These are phyloP conservation scores for Clarkia xantiana DNA, from an alignment of 345 rosid genomes.

Conservation along the genomic window DNA sequence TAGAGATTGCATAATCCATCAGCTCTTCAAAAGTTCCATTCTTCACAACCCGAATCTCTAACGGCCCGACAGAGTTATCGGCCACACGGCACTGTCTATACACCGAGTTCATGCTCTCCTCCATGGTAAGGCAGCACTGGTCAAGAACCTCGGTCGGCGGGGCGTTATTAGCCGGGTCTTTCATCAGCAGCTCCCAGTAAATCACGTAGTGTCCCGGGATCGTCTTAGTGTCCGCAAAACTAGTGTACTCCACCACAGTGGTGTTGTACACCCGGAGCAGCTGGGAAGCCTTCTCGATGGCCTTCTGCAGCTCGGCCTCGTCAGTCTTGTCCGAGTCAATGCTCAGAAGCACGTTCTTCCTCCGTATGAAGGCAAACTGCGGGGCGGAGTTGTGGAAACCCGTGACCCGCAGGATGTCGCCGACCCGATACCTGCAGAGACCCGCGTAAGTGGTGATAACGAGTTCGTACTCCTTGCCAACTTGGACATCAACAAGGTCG, in stretches of 20 bases:
- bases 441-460: slow-evolving; percentile 31
- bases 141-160: slow-evolving; percentile 13
- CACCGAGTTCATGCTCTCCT: slow-evolving; percentile 25
- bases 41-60: slow-evolving; percentile 28
- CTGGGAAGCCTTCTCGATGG: slow-evolving; percentile 18
- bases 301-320: slow-evolving; percentile 26
- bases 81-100: slow-evolving; percentile 29
- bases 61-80: slow-evolving; percentile 25
- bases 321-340: slow-evolving; percentile 31
- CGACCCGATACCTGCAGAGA: slow-evolving; percentile 24
- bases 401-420: slow-evolving; percentile 23
- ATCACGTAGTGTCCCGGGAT: slow-evolving; percentile 33
- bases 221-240: slow-evolving; percentile 22
- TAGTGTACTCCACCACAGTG: slow-evolving; percentile 29
- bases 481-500: slow-evolving; percentile 21
- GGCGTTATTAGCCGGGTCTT: slow-evolving; percentile 12
- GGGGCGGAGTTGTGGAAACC: slow-evolving; percentile 31
- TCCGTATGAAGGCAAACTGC: slow-evolving; percentile 21
- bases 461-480: slow-evolving; percentile 28
- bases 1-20: slow-evolving; percentile 31
- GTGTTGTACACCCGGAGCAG: slow-evolving; percentile 15
- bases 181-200: slow-evolving; percentile 24
- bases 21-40: slow-evolving; percentile 30
- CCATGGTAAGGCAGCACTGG: slow-evolving; percentile 23
- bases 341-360: slow-evolving; percentile 28